Evolutionary conservation across 2,329 filamentous ascomycete species (phyloP).

Genomic region (Cordyceps fumosorosea): DNA sequence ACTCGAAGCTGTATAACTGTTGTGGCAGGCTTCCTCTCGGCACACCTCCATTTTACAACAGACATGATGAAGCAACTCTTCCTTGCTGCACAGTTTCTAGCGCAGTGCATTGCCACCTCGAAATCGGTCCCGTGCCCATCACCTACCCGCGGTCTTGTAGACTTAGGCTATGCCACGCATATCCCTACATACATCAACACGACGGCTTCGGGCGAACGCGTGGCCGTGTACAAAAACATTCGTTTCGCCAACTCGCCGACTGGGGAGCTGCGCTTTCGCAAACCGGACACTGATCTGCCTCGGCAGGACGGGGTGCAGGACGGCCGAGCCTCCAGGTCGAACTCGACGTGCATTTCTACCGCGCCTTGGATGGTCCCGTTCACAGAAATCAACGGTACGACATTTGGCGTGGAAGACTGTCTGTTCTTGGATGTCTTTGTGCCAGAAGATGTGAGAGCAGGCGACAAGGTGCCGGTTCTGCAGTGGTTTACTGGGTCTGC

Average conservation of each 20-base stretch:
- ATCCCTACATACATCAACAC: slow-evolving; percentile 17
- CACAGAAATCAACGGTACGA: slow-evolving; percentile 17
- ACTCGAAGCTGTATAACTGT: background rate
- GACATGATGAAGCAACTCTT: background rate
- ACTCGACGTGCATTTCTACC: slow-evolving; percentile 16
- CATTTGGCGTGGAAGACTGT: slow-evolving; percentile 19
- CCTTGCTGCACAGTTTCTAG: background rate
- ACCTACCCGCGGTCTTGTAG: slow-evolving; percentile 4
- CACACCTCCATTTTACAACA: background rate
- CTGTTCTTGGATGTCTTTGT: slow-evolving; percentile 20
- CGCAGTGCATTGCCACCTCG: background rate
- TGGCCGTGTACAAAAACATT: slow-evolving; percentile 22
- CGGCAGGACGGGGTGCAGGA: slow-evolving; percentile 15
- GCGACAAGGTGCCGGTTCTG: slow-evolving; percentile 18
- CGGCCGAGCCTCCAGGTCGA: slow-evolving; percentile 4
- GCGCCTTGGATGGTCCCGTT: slow-evolving; percentile 15
- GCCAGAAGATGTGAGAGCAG: slow-evolving; percentile 15
- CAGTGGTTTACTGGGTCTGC: slow-evolving; percentile 17
- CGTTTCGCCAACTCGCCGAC: slow-evolving; percentile 20
- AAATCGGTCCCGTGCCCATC: background rate
- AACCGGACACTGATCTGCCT: slow-evolving; percentile 15
- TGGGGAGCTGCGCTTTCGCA: slow-evolving; percentile 20
- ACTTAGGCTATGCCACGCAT: slow-evolving; percentile 17
- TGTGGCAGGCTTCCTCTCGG: background rate
- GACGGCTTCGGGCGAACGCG: slow-evolving; percentile 16